A percentile compares a stretch with the other conserved stretches of the same genome.
Evolutionary conservation across 495 filamentous ascomycete species (phyloP).

Genomic region (Penicillium chermesinum): DNA sequence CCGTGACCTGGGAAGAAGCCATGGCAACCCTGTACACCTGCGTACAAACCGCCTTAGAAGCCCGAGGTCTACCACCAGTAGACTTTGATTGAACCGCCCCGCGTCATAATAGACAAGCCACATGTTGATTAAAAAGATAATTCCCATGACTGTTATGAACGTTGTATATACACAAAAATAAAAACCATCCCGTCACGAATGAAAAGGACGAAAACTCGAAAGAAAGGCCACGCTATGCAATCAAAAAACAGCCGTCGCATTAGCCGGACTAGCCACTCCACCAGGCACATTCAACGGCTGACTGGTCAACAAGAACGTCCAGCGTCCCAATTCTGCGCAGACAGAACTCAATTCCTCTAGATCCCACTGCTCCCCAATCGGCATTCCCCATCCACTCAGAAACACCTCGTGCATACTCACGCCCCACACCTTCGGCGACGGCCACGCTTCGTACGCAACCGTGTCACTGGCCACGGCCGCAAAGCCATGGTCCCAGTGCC

Average conservation of each 20-base stretch:
- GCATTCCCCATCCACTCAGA: slow-evolving; percentile 17
- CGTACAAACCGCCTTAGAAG: slow-evolving; percentile 55
- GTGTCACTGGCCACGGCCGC: slow-evolving; percentile 27
- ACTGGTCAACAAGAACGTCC: slow-evolving; percentile 39
- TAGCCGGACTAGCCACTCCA: slow-evolving; percentile 35
- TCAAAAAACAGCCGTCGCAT: slow-evolving; percentile 26
- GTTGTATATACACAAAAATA: neutral
- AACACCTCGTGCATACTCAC: neutral
- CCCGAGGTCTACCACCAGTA: slow-evolving; percentile 56
- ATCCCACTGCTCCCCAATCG: slow-evolving; percentile 17
- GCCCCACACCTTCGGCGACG: slow-evolving; percentile 13
- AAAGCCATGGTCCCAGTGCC: slow-evolving; percentile 29
- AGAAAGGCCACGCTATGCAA: neutral
- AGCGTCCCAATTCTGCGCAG: slow-evolving; percentile 38
- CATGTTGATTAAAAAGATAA: too few relatives aligned
- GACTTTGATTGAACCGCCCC: neutral
- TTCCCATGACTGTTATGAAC: neutral
- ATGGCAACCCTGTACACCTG: slow-evolving; percentile 50
- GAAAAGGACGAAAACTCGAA: too few relatives aligned
- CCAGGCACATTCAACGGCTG: slow-evolving; percentile 39
- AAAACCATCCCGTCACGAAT: neutral
- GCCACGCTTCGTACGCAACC: slow-evolving; percentile 22
- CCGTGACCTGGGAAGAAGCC: slow-evolving; percentile 46
- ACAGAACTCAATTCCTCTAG: slow-evolving; percentile 45
- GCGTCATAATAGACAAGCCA: neutral